phyloP scores from a whole-genome alignment of 2,329 filamentous ascomycete species.

The Acrocalymma vagum region DNA sequence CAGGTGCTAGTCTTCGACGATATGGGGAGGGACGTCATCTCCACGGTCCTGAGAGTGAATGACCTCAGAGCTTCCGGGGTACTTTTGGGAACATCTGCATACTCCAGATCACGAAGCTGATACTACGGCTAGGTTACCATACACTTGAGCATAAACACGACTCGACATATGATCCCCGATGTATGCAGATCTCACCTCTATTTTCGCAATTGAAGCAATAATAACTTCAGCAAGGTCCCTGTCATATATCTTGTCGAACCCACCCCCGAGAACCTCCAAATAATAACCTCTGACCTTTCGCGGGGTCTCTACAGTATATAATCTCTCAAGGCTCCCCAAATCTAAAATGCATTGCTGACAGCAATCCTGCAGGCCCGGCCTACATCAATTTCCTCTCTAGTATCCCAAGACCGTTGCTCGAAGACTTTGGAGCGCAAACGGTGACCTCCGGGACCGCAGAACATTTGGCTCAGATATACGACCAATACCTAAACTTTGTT shows the following conservation, averaged over 20 bases:
- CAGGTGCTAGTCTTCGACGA: conserved; percentile 92
- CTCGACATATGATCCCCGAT: conserved; percentile 90
- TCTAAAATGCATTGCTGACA: background rate
- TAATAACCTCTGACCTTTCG: conserved; percentile 85
- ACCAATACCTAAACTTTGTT: conserved; percentile 98
- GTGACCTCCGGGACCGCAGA: conserved; percentile 86
- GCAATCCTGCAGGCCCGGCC: conserved; percentile 68
- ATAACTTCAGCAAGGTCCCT: conserved; percentile 56
- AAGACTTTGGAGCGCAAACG: conserved; percentile 92
- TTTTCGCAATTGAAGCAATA: too few species aligned
- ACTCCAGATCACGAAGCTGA: conserved; percentile 57
- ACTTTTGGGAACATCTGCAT: conserved; percentile 5
- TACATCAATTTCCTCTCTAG: conserved; percentile 98
- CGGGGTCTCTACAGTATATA: conserved; percentile 74
- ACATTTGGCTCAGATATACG: conserved; percentile 89
- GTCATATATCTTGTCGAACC: conserved; percentile 97
- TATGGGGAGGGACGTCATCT: conserved; percentile 91
- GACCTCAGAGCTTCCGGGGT: conserved; percentile 90
- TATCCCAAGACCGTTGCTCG: conserved; percentile 85
- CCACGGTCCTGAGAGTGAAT: conserved; percentile 92
- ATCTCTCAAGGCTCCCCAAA: background rate
- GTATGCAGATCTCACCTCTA: conserved; percentile 58
- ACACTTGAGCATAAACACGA: conserved; percentile 73
- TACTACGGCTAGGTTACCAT: conserved; percentile 67
- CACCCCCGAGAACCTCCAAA: conserved; percentile 78